Evolutionary conservation across 2,329 filamentous ascomycete species (phyloP).

Genomic region (Diaporthe nobilis): DNA sequence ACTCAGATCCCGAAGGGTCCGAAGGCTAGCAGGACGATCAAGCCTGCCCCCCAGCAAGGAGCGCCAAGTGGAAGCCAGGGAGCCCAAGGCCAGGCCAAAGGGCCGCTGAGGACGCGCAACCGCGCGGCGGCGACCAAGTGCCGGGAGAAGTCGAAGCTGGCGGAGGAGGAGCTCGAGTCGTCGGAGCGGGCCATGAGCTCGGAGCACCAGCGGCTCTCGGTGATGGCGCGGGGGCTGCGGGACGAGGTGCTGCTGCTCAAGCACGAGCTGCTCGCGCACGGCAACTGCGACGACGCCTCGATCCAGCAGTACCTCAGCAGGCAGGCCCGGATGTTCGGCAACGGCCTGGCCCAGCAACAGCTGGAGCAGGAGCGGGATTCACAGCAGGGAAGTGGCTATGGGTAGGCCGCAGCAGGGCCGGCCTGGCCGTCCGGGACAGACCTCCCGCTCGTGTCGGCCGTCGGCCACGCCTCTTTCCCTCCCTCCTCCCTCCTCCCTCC

Average conservation of each 20-base stretch:
- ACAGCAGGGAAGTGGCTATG: too few relatives aligned
- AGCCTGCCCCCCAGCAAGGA: too few relatives aligned
- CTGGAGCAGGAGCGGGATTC: not conserved
- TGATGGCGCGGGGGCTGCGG: constrained; percentile 43
- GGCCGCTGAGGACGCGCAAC: constrained; percentile 45
- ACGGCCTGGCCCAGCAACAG: not conserved
- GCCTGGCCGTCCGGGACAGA: too few relatives aligned
- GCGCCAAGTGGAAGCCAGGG: not conserved
- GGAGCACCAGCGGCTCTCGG: constrained; percentile 43
- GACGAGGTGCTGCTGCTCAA: constrained; percentile 52
- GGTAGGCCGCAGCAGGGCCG: not conserved
- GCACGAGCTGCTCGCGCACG: constrained; percentile 49
- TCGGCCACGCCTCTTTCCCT: too few relatives aligned
- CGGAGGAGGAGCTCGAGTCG: constrained; percentile 46
- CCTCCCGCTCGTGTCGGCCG: too few relatives aligned
- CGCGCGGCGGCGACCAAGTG: constrained; percentile 50
- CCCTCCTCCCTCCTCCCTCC: too few relatives aligned
- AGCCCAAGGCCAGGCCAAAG: not conserved
- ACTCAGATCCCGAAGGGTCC: not conserved
- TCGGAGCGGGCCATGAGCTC: constrained; percentile 42
- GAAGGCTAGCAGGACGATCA: not conserved
- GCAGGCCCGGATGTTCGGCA: constrained; percentile 41
- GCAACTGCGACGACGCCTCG: constrained; percentile 46
- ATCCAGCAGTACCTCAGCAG: constrained; percentile 49
- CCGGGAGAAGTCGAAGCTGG: constrained; percentile 50